A percentile compares a stretch with the other conserved stretches of the same genome.
phyloP scores from a whole-genome alignment of 169 alveolate genomes.

The Plasmodium cynomolgi region DNA sequence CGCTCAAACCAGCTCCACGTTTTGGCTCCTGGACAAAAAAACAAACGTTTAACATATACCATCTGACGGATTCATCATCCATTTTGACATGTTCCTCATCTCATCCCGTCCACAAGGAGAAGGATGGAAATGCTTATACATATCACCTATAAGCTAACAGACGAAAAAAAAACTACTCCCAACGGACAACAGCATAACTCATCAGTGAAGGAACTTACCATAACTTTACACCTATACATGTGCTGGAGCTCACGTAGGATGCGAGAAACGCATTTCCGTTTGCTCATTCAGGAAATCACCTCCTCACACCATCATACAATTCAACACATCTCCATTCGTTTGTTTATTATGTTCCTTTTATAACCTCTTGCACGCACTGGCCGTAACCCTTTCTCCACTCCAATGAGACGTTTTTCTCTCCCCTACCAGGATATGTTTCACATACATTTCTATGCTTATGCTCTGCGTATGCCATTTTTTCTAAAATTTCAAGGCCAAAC shows the following conservation, averaged over 20 bases:
- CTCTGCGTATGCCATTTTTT: neutral
- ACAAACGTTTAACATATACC: neutral
- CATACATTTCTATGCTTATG: neutral
- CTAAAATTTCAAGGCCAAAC: neutral
- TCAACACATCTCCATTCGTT: neutral
- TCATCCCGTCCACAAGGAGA: neutral
- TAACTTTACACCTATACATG: neutral
- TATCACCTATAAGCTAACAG: neutral
- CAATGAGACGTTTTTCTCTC: neutral
- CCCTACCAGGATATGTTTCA: neutral
- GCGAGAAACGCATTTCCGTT: neutral
- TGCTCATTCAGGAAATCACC: neutral
- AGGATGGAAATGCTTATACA: neutral
- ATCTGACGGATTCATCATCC: neutral
- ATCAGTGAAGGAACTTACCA: neutral
- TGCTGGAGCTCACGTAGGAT: neutral
- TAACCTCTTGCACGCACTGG: neutral
- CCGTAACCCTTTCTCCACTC: neutral
- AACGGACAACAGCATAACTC: neutral
- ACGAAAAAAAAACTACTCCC: neutral
- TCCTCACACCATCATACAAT: neutral
- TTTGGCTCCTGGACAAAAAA: neutral
- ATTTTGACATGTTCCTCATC: neutral
- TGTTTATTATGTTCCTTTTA: neutral
- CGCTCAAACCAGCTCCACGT: neutral